Conservation (phyloP, 352 stramenopile species). For the Pythium monospermum region DNA sequence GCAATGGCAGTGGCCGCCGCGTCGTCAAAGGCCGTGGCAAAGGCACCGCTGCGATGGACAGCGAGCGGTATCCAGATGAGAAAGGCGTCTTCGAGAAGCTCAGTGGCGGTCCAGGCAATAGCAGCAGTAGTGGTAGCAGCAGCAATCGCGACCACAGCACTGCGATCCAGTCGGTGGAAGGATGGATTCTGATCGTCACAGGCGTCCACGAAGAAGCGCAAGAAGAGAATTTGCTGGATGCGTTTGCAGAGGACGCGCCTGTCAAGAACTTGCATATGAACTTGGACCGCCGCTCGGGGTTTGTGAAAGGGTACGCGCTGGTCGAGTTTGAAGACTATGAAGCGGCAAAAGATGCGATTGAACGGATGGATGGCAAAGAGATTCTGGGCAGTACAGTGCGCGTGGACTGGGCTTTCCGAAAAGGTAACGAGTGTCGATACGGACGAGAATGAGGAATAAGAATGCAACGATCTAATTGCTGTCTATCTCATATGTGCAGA, state of each 20-base stretch:
- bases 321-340: slow-evolving; percentile 92
- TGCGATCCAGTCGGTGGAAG: slow-evolving; percentile 88
- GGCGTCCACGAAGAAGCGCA: slow-evolving; percentile 95
- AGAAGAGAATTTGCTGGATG: slow-evolving; percentile 95
- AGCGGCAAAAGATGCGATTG: slow-evolving; percentile 88
- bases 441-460: too few relatives aligned
- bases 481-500: too few relatives aligned
- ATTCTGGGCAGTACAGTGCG: slow-evolving; percentile 87
- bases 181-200: slow-evolving; percentile 96
- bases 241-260: slow-evolving; percentile 92
- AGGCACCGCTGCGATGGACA: slow-evolving; percentile 66
- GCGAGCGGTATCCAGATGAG: slow-evolving; percentile 57
- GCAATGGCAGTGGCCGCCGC: slow-evolving; percentile 7
- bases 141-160: slow-evolving; percentile 34
- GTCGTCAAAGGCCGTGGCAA: slow-evolving; percentile 70
- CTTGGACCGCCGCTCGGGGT: slow-evolving; percentile 92
- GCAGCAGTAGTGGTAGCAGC: neutral
- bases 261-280: slow-evolving; percentile 97
- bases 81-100: slow-evolving; percentile 84
- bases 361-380: slow-evolving; percentile 90
- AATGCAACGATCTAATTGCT: too few relatives aligned
- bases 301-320: slow-evolving; percentile 95
- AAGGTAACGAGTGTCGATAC: too few relatives aligned
- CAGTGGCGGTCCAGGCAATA: slow-evolving; percentile 8
- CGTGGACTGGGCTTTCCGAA: slow-evolving; percentile 94